Evolutionary conservation across 345 rosid genomes (phyloP).

Genomic region (Syzygium aromaticum): DNA sequence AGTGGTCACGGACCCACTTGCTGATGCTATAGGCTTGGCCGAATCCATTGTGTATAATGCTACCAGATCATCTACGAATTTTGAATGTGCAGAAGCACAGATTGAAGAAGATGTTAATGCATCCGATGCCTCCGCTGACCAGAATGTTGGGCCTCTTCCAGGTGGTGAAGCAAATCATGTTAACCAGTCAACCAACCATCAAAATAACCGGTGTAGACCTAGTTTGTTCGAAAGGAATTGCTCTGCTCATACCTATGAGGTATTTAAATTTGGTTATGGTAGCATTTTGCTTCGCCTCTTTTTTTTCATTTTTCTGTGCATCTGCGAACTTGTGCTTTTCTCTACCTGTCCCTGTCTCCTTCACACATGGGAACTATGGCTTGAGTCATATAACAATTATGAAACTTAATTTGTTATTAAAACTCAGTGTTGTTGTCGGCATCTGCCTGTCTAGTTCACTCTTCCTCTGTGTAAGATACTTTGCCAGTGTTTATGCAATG

Average conservation of each 20-base stretch:
- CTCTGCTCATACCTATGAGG: slow-evolving; percentile 41
- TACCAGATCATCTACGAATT: background rate
- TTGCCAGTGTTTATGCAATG: too few species aligned
- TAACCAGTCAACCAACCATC: slow-evolving; percentile 2
- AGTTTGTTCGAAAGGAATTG: slow-evolving; percentile 43
- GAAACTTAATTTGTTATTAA: too few species aligned
- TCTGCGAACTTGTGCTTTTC: too few species aligned
- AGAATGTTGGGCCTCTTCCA: too few species aligned
- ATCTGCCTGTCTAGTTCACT: too few species aligned
- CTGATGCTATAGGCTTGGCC: slow-evolving; percentile 25
- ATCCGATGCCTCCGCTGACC: background rate
- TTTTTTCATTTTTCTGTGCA: background rate
- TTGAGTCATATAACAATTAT: too few species aligned
- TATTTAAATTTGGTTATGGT: background rate
- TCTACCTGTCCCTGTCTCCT: too few species aligned
- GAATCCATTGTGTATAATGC: slow-evolving; percentile 11
- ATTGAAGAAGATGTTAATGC: background rate
- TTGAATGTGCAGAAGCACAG: background rate
- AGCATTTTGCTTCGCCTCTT: background rate
- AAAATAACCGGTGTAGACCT: slow-evolving; percentile 6
- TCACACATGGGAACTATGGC: too few species aligned
- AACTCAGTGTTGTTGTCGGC: too few species aligned
- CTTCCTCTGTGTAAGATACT: too few species aligned
- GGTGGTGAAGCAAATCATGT: background rate
- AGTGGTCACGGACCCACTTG: slow-evolving; percentile 41